Conservation (phyloP, 805 yeast genomes). For the Maudiozyma pseudohumilis region DNA sequence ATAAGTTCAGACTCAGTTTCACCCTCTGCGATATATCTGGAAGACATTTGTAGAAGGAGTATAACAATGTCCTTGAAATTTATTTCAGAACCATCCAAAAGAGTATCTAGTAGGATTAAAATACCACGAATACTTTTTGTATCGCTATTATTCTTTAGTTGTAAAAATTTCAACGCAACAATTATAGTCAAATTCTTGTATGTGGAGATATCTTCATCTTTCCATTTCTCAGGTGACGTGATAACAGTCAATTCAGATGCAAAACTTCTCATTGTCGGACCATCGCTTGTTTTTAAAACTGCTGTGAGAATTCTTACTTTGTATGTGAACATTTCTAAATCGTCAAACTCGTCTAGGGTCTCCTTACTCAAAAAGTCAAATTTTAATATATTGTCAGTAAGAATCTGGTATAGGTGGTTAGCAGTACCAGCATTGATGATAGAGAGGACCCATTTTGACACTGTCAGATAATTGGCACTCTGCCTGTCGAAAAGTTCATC, state of each 20-base stretch:
- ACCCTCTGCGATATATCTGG: slow-evolving; percentile 19
- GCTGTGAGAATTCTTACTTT: slow-evolving; percentile 43
- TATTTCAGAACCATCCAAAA: slow-evolving; percentile 50
- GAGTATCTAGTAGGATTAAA: slow-evolving; percentile 35
- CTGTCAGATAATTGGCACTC: slow-evolving; percentile 34
- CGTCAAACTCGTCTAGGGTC: slow-evolving; percentile 39
- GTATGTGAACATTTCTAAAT: slow-evolving; percentile 54
- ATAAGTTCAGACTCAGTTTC: slow-evolving; percentile 23
- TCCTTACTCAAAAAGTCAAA: slow-evolving; percentile 28
- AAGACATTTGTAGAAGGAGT: slow-evolving; percentile 32
- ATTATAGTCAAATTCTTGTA: slow-evolving; percentile 48
- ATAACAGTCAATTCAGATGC: slow-evolving; percentile 50
- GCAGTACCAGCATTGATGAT: slow-evolving; percentile 43
- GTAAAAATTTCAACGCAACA: slow-evolving; percentile 39
- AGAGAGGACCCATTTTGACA: slow-evolving; percentile 41
- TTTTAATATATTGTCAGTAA: slow-evolving; percentile 46
- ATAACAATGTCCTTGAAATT: slow-evolving; percentile 39
- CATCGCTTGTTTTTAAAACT: slow-evolving; percentile 40
- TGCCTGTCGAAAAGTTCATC: slow-evolving; percentile 47
- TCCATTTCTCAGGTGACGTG: slow-evolving; percentile 27
- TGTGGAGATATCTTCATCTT: slow-evolving; percentile 42
- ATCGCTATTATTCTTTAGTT: slow-evolving; percentile 24
- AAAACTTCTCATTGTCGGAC: slow-evolving; percentile 38
- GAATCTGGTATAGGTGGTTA: slow-evolving; percentile 48
- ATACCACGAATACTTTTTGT: slow-evolving; percentile 35